A percentile compares a stretch with the other conserved stretches of the same genome.
Conservation (phyloP, 2,329 filamentous ascomycete genomes). For the Gnomoniopsis sp. region DNA sequence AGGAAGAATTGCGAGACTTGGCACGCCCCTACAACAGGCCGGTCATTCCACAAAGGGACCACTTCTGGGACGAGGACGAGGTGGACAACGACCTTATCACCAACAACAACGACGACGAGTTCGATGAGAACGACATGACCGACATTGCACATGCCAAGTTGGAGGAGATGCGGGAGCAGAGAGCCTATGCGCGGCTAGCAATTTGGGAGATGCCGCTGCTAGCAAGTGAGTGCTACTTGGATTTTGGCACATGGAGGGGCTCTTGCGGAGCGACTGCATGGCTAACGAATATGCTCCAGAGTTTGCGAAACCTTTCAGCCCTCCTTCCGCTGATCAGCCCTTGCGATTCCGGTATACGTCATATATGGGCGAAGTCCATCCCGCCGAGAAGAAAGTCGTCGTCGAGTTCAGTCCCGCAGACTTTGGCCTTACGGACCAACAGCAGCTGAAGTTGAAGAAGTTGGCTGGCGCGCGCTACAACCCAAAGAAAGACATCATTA, state of each 20-base stretch:
- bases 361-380: slow-evolving; percentile 92
- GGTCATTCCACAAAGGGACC: slow-evolving; percentile 27
- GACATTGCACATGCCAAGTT: slow-evolving; percentile 81
- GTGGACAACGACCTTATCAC: slow-evolving; percentile 43
- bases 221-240: slow-evolving; percentile 59
- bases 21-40: slow-evolving; percentile 21
- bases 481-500: slow-evolving; percentile 73
- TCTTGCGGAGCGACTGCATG: background rate
- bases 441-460: slow-evolving; percentile 82
- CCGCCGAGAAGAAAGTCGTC: slow-evolving; percentile 89
- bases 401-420: slow-evolving; percentile 80
- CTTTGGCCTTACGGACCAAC: slow-evolving; percentile 63
- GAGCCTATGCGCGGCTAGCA: slow-evolving; percentile 81
- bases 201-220: slow-evolving; percentile 96
- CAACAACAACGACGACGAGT: slow-evolving; percentile 54
- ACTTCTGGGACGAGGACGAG: slow-evolving; percentile 50
- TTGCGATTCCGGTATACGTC: slow-evolving; percentile 95
- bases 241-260: background rate
- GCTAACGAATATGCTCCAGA: slow-evolving; percentile 55
- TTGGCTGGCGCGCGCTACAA: slow-evolving; percentile 84
- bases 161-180: slow-evolving; percentile 81
- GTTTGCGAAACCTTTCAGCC: slow-evolving; percentile 75
- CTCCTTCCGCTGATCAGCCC: slow-evolving; percentile 64
- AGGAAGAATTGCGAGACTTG: slow-evolving; percentile 9
- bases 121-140: slow-evolving; percentile 80